Evolutionary conservation across 305 asterid species (phyloP).

Genomic region (Fraxinus baroniana): DNA sequence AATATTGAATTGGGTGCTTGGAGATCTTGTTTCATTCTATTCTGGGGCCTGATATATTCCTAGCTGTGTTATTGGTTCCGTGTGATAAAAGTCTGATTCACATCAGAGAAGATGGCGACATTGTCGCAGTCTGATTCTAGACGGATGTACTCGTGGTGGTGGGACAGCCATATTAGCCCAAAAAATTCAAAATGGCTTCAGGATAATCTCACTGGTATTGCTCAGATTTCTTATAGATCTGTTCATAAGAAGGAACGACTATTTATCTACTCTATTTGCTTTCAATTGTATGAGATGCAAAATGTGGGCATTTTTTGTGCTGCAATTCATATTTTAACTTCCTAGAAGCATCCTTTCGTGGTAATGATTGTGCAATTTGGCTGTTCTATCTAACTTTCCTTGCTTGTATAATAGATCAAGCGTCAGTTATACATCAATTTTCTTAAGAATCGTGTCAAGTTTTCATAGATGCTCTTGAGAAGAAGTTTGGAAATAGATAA

Average conservation of each 20-base stretch:
- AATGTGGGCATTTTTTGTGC: slow-evolving; percentile 5
- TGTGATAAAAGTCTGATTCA: slow-evolving; percentile 15
- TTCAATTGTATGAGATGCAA: background rate
- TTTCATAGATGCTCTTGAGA: background rate
- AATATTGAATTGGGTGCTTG: slow-evolving; percentile 39
- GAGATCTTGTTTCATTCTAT: slow-evolving; percentile 16
- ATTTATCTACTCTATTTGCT: background rate
- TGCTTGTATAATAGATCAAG: background rate
- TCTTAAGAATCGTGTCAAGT: background rate
- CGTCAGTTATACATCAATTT: background rate
- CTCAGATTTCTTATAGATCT: slow-evolving; percentile 14
- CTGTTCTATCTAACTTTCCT: background rate
- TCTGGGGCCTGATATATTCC: slow-evolving; percentile 11
- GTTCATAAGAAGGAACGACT: background rate
- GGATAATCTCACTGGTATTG: slow-evolving; percentile 95
- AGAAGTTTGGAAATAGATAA: background rate
- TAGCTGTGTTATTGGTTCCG: slow-evolving; percentile 10
- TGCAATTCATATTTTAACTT: background rate
- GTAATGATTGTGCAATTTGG: background rate
- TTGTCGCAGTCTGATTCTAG: slow-evolving; percentile 62
- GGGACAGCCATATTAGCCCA: slow-evolving; percentile 99
- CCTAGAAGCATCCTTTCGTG: background rate
- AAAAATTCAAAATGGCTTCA: slow-evolving; percentile 98
- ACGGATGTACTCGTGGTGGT: slow-evolving; percentile 99
- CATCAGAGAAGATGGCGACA: slow-evolving; percentile 54